Evolutionary conservation across 345 rosid genomes (phyloP), one percentile per base, ranked within the genome.

Genomic region (Gossypium turneri): DNA sequence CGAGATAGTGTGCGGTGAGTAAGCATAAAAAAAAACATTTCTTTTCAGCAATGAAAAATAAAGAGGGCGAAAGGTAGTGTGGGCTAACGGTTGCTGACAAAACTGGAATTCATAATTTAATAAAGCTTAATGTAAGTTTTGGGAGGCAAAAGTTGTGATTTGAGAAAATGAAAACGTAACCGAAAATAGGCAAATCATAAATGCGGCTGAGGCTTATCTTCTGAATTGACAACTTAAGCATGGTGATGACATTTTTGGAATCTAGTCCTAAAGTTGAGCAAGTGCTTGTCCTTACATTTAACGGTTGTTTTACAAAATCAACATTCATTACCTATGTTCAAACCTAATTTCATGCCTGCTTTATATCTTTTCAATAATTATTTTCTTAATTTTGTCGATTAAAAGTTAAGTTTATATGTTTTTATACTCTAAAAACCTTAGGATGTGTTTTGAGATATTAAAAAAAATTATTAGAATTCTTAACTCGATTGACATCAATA

Each of bases 1-100:
- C 22, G 83, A 79, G 76, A 55, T 47, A 76, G 85, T 82, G 81
- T 77, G 78, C 38, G 74, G 81, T 80, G 87, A 83, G 76, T 66
- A 80, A 73, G 84, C 85, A 78, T 80, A 75, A 20, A 79, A 71
- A 57, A 34, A 22, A 11, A 27, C 24, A 12, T 57, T 27, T 34
- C 20, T 44, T 74, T 72, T 25, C 47, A 5, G 43, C 45, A 20
- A 72, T 48, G 12, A 25, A 15, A 22, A 27, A 61, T 45, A 78
- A 75, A 34, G 41, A 34, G 43, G 68, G 60, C 52, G 48, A 68
- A 69, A 11, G 47, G 41, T 27, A 34, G 10, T 66, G 70, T 45
- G 27, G 13, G 24, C 12, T 24, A 79, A 75, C 78, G 55, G 78
- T 56, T 79, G 79, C 74, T 43, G 70, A 61, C 52, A 25, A 17